Evolutionary conservation across 768 basidiomycete genomes (phyloP).

Genomic region (Gelatoporia subvermispora): DNA sequence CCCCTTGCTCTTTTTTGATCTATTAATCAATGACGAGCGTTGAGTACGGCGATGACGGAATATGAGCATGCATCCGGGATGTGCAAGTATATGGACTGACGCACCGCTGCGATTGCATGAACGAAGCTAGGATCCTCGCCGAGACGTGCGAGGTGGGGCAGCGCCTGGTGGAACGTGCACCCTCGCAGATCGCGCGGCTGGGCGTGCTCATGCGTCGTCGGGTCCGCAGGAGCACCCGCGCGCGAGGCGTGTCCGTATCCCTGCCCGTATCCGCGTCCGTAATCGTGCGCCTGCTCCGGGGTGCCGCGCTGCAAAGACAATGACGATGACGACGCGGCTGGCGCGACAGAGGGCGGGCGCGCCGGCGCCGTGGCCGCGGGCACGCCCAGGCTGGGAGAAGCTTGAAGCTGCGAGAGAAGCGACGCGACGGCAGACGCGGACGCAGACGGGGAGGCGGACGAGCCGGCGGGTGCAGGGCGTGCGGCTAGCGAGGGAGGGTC

Average conservation of each 20-base stretch:
- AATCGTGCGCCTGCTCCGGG: no score
- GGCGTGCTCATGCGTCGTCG: constrained; percentile 1
- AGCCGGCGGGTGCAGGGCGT: neutral
- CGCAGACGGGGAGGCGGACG: constrained; percentile 4
- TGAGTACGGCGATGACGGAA: neutral
- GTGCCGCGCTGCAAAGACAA: neutral
- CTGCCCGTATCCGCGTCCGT: neutral
- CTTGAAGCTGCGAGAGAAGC: constrained; percentile 56
- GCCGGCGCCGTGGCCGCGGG: constrained; percentile 7
- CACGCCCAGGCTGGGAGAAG: constrained; percentile 20
- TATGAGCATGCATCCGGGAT: neutral
- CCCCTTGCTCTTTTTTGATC: constrained; percentile 70
- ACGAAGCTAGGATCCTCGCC: constrained; percentile 50
- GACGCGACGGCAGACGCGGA: constrained; percentile 46
- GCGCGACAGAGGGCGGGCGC: constrained; percentile 1
- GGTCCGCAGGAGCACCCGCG: neutral
- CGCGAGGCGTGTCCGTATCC: neutral
- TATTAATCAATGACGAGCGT: no score
- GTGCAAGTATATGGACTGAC: constrained; percentile 4
- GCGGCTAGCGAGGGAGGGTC: neutral
- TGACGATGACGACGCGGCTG: neutral
- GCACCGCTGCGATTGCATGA: constrained; percentile 47
- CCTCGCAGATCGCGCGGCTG: constrained; percentile 36
- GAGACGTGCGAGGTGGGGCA: constrained; percentile 60
- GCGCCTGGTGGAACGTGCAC: constrained; percentile 64